Percentiles rank a stretch among this genome's conserved stretches.
phyloP scores from a whole-genome alignment of 768 basidiomycete genomes.

The Phylloporus rhodoxanthus region DNA sequence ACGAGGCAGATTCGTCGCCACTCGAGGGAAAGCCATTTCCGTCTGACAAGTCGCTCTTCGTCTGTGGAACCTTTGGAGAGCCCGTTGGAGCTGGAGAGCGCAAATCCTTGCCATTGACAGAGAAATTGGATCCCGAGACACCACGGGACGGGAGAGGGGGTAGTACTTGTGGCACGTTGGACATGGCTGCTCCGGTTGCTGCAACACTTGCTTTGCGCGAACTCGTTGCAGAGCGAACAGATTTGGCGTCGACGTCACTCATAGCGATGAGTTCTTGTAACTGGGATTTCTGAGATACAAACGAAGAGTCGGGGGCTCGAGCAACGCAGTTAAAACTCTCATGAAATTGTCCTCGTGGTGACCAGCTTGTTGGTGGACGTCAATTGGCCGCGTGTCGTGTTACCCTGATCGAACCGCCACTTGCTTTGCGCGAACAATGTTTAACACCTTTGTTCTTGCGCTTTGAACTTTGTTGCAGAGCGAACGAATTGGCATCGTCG shows the following conservation, averaged over 20 bases:
- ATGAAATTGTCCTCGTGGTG: no score
- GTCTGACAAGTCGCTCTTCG: slow-evolving; percentile 26
- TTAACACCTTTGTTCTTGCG: slow-evolving; percentile 16
- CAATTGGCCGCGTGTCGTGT: no score
- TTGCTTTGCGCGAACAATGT: no score
- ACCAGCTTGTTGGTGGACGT: no score
- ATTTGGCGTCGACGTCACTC: no score
- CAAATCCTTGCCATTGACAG: slow-evolving; percentile 9
- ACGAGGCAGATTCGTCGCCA: slow-evolving; percentile 29
- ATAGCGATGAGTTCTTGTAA: no score
- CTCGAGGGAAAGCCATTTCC: slow-evolving; percentile 23
- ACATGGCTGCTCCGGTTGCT: slow-evolving; percentile 62
- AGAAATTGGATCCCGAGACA: slow-evolving; percentile 13
- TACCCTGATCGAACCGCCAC: no score
- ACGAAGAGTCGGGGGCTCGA: no score
- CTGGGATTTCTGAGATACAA: no score
- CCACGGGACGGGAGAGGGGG: slow-evolving; percentile 15
- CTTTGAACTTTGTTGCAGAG: slow-evolving; percentile 21
- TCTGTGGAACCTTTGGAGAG: slow-evolving; percentile 17
- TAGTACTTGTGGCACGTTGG: slow-evolving; percentile 45
- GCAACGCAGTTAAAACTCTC: no score
- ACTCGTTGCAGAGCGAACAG: no score
- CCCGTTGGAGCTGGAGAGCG: slow-evolving; percentile 10
- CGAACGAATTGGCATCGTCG: slow-evolving; percentile 26
- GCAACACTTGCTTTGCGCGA: slow-evolving; percentile 49